phyloP scores from a whole-genome alignment of 78 protist genomes.

The Bigelowiella natans region DNA sequence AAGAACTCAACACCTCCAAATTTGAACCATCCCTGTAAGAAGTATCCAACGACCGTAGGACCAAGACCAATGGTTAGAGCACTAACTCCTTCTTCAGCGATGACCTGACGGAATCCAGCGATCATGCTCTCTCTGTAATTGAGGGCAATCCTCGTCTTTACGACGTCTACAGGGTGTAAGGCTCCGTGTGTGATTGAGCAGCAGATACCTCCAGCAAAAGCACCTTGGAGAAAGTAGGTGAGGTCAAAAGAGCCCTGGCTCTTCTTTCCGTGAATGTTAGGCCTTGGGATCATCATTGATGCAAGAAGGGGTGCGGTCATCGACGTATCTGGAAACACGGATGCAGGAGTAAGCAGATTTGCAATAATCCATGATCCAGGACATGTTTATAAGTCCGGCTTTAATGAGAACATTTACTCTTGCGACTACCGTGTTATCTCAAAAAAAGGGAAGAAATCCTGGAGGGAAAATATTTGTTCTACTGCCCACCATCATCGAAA shows the following conservation, averaged over 20 bases:
- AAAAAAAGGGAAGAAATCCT: too few species aligned
- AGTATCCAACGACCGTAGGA: conserved; percentile 35
- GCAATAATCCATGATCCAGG: too few species aligned
- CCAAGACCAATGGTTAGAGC: conserved; percentile 32
- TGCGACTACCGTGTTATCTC: too few species aligned
- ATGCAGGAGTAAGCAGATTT: too few species aligned
- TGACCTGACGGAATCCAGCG: conserved; percentile 27
- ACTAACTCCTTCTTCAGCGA: conserved; percentile 21
- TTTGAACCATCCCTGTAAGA: conserved; percentile 51
- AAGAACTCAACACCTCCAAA: conserved; percentile 43
- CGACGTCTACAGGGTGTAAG: conserved; percentile 52
- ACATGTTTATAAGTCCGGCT: too few species aligned
- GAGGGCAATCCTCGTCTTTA: conserved; percentile 47
- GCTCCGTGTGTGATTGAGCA: conserved; percentile 54
- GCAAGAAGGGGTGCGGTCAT: background rate
- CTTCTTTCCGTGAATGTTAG: background rate
- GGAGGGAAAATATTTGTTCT: too few species aligned
- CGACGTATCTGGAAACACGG: background rate
- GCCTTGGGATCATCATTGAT: background rate
- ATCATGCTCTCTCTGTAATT: conserved; percentile 31
- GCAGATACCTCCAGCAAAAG: conserved; percentile 51
- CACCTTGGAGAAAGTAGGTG: conserved; percentile 6
- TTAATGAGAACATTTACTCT: too few species aligned
- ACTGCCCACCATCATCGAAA: too few species aligned
- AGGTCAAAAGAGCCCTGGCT: conserved; percentile 15